Evolutionary conservation across 768 basidiomycete species (phyloP).

Genomic region (Kwoniella europaea): DNA sequence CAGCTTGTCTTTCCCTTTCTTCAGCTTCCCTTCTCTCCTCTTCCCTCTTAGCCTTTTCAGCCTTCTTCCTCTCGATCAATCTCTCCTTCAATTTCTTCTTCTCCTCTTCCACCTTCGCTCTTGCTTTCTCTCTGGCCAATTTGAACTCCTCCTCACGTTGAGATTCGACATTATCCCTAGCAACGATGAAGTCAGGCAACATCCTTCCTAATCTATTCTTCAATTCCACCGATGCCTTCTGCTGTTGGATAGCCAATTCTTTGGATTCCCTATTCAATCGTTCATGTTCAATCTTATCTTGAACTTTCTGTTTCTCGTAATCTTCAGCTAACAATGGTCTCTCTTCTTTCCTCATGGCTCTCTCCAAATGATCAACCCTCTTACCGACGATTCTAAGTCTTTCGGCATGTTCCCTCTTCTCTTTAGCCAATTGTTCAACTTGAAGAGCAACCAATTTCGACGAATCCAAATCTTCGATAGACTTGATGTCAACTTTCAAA

Average conservation of each 20-base stretch:
- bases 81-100: conserved; percentile 72
- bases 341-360: conserved; percentile 92
- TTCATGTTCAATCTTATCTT: conserved; percentile 74
- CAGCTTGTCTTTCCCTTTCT: conserved; percentile 41
- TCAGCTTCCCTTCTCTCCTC: conserved; percentile 58
- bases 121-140: conserved; percentile 66
- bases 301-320: conserved; percentile 81
- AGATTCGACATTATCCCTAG: conserved; percentile 65
- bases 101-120: conserved; percentile 78
- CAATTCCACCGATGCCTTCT: conserved; percentile 70
- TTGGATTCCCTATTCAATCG: conserved; percentile 66
- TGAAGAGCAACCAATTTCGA: conserved; percentile 85
- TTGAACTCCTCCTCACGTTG: conserved; percentile 72
- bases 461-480: conserved; percentile 81
- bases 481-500: conserved; percentile 72
- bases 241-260: conserved; percentile 65
- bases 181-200: conserved; percentile 69
- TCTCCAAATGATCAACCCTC: conserved; percentile 92
- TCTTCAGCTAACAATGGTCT: conserved; percentile 81
- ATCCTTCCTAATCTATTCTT: conserved; percentile 78
- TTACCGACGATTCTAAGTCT: conserved; percentile 81
- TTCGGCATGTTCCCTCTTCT: conserved; percentile 84
- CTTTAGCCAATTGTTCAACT: conserved; percentile 94
- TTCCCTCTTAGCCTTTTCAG: conserved; percentile 63
- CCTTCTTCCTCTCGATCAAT: conserved; percentile 68